These are phyloP conservation scores for Oenanthe javanica DNA, from an alignment of 140 eudicot genomes.

Conservation along the genomic window DNA sequence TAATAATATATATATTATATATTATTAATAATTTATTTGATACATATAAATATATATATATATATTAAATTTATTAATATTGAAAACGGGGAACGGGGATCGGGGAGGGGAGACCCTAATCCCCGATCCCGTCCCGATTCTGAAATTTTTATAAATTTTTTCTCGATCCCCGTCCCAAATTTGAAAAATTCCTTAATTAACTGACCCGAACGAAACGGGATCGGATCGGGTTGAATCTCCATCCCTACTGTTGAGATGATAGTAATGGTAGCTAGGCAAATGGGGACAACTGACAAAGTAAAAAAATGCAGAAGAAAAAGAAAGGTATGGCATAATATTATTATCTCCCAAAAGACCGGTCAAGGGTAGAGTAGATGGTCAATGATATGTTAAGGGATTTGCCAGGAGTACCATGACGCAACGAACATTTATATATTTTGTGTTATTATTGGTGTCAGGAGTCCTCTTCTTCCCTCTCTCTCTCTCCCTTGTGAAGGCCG, in stretches of 20 bases:
- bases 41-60: no score
- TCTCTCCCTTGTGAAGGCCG: constrained; percentile 1
- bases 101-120: no score
- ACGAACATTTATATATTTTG: constrained; percentile 17
- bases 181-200: no score
- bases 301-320: neutral
- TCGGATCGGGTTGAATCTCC: no score
- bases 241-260: neutral
- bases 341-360: constrained; percentile 25
- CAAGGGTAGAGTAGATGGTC: constrained; percentile 24
- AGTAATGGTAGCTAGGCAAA: constrained; percentile 1
- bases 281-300: neutral
- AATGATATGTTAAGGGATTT: constrained; percentile 19
- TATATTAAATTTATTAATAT: no score
- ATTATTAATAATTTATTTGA: no score
- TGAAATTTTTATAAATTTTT: no score
- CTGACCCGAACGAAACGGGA: no score
- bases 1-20: no score
- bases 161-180: no score
- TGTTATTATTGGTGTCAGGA: constrained; percentile 27
- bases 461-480: neutral
- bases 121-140: no score
- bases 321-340: constrained; percentile 4
- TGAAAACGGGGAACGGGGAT: no score
- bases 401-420: constrained; percentile 1